phyloP scores from a whole-genome alignment of 495 filamentous ascomycete genomes.

The Hypoxylon lenormandii region DNA sequence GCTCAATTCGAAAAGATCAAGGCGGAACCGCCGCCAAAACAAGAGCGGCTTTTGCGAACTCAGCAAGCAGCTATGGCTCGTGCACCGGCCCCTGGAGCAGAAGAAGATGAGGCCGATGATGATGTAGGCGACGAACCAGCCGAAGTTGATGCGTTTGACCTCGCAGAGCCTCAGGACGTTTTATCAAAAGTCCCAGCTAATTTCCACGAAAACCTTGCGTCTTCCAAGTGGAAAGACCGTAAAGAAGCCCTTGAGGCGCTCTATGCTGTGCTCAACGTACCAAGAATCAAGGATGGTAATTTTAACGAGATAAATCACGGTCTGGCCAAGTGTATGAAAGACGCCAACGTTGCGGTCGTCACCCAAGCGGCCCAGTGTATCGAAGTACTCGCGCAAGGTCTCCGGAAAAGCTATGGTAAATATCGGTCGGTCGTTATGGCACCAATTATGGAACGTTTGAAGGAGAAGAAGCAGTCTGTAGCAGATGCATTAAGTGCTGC shows the following conservation, averaged over 20 bases:
- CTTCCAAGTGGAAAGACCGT: conserved; percentile 97
- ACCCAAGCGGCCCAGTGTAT: conserved; percentile 94
- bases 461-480: conserved; percentile 94
- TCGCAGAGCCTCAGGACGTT: conserved; percentile 90
- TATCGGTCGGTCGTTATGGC: conserved; percentile 81
- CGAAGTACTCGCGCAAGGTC: conserved; percentile 88
- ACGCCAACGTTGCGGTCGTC: conserved; percentile 95
- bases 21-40: conserved; percentile 85
- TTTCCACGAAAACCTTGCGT: conserved; percentile 82
- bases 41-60: conserved; percentile 86
- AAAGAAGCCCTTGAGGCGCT: conserved; percentile 93
- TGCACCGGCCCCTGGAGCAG: conserved; percentile 68
- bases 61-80: conserved; percentile 85
- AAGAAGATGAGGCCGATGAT: conserved; percentile 68
- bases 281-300: conserved; percentile 89
- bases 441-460: conserved; percentile 92
- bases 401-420: conserved; percentile 81
- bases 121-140: conserved; percentile 75
- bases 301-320: conserved; percentile 84
- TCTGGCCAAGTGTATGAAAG: conserved; percentile 96
- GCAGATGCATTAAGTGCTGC: conserved; percentile 87
- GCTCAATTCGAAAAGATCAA: conserved; percentile 93
- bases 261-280: conserved; percentile 80
- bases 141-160: conserved; percentile 84
- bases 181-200: conserved; percentile 83